Base-by-base conservation (phyloP, 257 asterid species). In the Fraxinus cuspidata region DNA sequence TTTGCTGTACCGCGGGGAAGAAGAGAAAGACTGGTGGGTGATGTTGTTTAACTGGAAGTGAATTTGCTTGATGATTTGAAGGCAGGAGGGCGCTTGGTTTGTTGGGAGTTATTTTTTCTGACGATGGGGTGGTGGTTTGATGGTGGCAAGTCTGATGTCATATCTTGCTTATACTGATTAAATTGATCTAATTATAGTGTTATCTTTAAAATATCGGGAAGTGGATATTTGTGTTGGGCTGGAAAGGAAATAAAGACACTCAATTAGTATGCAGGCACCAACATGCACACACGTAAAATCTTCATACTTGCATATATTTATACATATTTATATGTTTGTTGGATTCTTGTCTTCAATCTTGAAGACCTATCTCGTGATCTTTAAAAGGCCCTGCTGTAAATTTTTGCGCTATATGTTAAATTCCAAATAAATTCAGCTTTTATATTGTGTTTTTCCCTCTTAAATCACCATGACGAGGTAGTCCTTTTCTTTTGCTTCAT, bases 381-480 rank as follows among this genome's bases (percentile, higher is more conserved):
- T 19, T 5, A 19, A 4, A 18, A 53, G 27, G 64, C 64, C 31
- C 69, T 27, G 15, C 69, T 8, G 69, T n/a, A 23, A 23, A 25
- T 7, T 63, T 53, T 53, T 53, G 27, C 10, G 27, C 16, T 63
- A 63, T 3, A 63, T 32, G 2, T 25, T 23, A 27, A 63, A 63
- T 63, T 63, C 34, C 19, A 63, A 25, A 63, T 23, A 12, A 11
- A 63, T 63, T 63, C 69, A 63, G 69, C 31, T 23, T 60, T 63
- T 63, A 8, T 63, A 10, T 23, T 25, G 34, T 63, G 7, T 63
- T 25, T 63, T 63, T 12, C 69, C 7, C 7, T 8, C 34, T 63
- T 23, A 25, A 63, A 12, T 76, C 74, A 19, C 44, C 74, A 7
- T 70, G 77, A 44, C 72, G 40, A 34, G 76, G 73, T 85, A 78